Base-by-base conservation (phyloP, 768 basidiomycete genomes). In the Nevesoporus exiguus region DNA sequence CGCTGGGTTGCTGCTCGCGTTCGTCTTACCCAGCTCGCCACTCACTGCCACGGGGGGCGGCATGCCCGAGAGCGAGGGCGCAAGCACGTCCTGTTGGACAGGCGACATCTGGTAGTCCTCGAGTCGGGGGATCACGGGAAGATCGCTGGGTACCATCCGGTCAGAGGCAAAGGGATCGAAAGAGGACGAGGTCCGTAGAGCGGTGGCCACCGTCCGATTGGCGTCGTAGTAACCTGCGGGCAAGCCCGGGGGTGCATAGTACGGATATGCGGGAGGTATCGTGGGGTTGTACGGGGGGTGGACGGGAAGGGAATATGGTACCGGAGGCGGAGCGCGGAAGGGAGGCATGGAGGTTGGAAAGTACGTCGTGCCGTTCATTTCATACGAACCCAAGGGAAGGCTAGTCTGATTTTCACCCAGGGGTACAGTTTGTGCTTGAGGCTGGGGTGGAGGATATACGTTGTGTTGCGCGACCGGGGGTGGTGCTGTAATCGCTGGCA, bases 311-410 rank as follows among this genome's bases (percentile, higher is more conserved):
- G 59, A 22, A 43, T 55, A 61, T 24, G 45, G 21, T 33, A 30
- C 34, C 21, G 54, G 54, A 30, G 50, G 47, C 27, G 56, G 45
- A 11, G 49, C 44, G 6, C 47, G 44, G 17, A 39, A 41, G 0
- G 52, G 21, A 10, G 56, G 46, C 15, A 43, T 5, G 9, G 45
- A 30, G 5, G 60, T 29, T 15, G 58, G 56, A 52, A 69, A 70
- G 58, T 67, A 70, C 2, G 58, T 72, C 36, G 71, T 72, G 11
- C 69, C 69, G 8, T 62, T 53, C 5, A 71, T 45, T 53, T 70
- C 53, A 45, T 59, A 65, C 19, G 66, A 9, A 13, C 63, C 60
- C 7, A 39, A 19, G 3, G 61, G 58, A 44, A 65, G 59, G 25
- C 17, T 25, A 13, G 31, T 43, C 47, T 27, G 50, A 22, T 31